Base-by-base conservation (phyloP, 176 grass and related monocot genomes). In the Hyparrhenia diplandra region DNA sequence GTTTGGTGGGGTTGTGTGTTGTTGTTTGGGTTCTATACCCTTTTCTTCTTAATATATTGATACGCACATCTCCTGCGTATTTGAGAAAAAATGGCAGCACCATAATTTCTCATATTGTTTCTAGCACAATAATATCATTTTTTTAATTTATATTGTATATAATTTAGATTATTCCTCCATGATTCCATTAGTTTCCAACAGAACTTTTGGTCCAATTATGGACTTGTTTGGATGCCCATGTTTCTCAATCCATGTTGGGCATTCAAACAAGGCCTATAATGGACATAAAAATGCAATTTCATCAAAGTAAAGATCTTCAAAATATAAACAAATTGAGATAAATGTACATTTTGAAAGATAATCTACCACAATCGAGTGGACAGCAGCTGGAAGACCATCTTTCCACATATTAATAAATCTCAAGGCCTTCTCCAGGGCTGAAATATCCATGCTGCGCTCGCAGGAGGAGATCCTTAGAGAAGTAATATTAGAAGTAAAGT, bases 391-490 rank as follows among this genome's bases (percentile, higher is more conserved):
- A 88, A 98, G 61, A 88, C 32, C 84, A 43, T 91, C 90, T 93
- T 95, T 95, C n/a, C 75, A 86, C 76, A 98, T 64, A 84, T 91
- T 90, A 82, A 98, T 83, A 77, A 95, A 91, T 77, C 87, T 92
- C 90, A 93, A 88, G 72, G 90, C 86, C 84, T 95, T 98, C 61
- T 93, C 86, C 80, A 91, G 94, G 82, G 83, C 82, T 90, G 95
- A 95, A 87, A 84, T 88, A 45, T 93, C 90, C 90, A 91, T 80
- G 95, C 95, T 98, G 95, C 86, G 95, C 94, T 94, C 90, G 90
- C 86, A 98, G 90, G 92, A 94, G 86, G 67, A 98, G 84, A 94
- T 98, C 95, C 95, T 98, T 98, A 98, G 92, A 94, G 66, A 97
- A 98, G 80, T 94, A 94, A 86, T 88, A 87, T 87, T 90, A 98